These are phyloP conservation scores for Ustilago vetiveriae DNA, from an alignment of 1,284 basidiomycete genomes.

Conservation along the genomic window DNA sequence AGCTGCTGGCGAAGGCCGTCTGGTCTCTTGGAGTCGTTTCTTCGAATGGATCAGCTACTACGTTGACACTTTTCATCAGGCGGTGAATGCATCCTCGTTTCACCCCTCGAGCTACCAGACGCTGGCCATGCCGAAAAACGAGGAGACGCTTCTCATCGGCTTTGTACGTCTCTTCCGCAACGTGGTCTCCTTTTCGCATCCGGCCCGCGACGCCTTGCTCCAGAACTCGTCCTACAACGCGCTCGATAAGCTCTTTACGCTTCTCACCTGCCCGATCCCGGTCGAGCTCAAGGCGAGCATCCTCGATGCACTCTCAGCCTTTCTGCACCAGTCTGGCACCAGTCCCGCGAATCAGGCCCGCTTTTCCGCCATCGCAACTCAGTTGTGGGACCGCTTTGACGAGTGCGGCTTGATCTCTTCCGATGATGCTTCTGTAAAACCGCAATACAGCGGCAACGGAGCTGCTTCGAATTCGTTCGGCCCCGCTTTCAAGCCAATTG, in stretches of 20 bases:
- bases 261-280: slow-evolving; percentile 70
- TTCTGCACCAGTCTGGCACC: slow-evolving; percentile 68
- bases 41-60: slow-evolving; percentile 66
- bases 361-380: slow-evolving; percentile 74
- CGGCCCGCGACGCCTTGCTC: slow-evolving; percentile 81
- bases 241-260: slow-evolving; percentile 76
- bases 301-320: slow-evolving; percentile 83
- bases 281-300: slow-evolving; percentile 91
- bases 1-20: slow-evolving; percentile 49
- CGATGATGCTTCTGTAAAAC: slow-evolving; percentile 22
- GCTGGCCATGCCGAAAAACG: slow-evolving; percentile 74
- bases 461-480: slow-evolving; percentile 20
- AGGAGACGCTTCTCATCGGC: slow-evolving; percentile 80
- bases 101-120: slow-evolving; percentile 41
- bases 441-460: slow-evolving; percentile 3
- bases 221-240: slow-evolving; percentile 77
- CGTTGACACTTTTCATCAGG: slow-evolving; percentile 58
- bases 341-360: slow-evolving; percentile 18
- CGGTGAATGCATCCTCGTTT: slow-evolving; percentile 35
- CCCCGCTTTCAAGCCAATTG: slow-evolving; percentile 32
- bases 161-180: slow-evolving; percentile 83
- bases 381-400: slow-evolving; percentile 85
- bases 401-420: slow-evolving; percentile 65
- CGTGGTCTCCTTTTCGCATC: slow-evolving; percentile 80
- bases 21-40: slow-evolving; percentile 62